phyloP scores from a whole-genome alignment of 768 basidiomycete genomes.

The Pholiota conissans region DNA sequence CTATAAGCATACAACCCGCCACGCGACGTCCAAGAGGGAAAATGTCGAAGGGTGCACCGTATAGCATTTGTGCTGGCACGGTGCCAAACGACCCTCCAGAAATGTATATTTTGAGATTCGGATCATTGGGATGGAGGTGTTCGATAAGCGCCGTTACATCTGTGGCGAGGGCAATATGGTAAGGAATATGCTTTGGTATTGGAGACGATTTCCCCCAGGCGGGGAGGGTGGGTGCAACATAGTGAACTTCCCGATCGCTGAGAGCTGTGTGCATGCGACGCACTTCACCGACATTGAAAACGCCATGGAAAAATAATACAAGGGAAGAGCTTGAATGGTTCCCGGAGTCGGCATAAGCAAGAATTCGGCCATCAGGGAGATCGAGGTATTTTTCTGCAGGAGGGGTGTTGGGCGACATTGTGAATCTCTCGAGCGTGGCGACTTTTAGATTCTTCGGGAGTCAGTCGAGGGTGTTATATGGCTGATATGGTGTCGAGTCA shows the following conservation, averaged over 20 bases:
- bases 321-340: constrained; percentile 47
- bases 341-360: constrained; percentile 57
- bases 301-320: constrained; percentile 57
- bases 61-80: constrained; percentile 55
- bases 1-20: constrained; percentile 46
- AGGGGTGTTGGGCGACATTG: not conserved
- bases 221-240: constrained; percentile 52
- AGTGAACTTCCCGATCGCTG: constrained; percentile 41
- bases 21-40: constrained; percentile 52
- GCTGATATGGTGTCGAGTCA: not conserved
- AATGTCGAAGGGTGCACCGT: constrained; percentile 46
- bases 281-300: constrained; percentile 49
- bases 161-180: constrained; percentile 38
- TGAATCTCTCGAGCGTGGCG: not conserved
- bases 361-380: constrained; percentile 43
- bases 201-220: constrained; percentile 60
- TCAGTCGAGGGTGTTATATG: too few species aligned
- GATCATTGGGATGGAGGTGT: constrained; percentile 46
- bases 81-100: constrained; percentile 57
- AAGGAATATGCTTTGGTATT: constrained; percentile 30
- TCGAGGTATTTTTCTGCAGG: constrained; percentile 34
- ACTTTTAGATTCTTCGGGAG: too few species aligned
- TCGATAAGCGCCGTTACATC: constrained; percentile 48
- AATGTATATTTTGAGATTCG: constrained; percentile 46
- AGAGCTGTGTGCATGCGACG: constrained; percentile 32